Base-by-base conservation (phyloP, 2,329 filamentous ascomycete genomes). In the Colletotrichum cordylinicola region DNA sequence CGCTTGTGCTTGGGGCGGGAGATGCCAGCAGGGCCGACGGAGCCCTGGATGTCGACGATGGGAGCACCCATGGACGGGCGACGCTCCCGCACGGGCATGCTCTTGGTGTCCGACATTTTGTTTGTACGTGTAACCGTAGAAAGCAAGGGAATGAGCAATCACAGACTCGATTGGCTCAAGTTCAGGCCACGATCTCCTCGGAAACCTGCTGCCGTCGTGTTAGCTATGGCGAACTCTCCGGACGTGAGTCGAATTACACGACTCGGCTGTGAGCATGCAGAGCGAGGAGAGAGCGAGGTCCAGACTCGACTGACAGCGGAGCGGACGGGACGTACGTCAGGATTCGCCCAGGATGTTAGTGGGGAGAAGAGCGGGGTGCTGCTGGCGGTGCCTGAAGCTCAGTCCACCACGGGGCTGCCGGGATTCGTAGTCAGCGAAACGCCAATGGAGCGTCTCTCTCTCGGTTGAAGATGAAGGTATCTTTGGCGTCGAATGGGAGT, bases 1-100 rank as follows among this genome's bases (percentile, higher is more conserved):
- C 97, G 92, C 90, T 95, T 98, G 88, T 99, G 97, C 88, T 98
- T 99, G 61, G 97, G 97, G 77, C 97, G 91, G 31, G 91, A 92
- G 86, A 94, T 93, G 83, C 98, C 96, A 56, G 93, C 93, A 55
- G 96, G 95, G n/a, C 94, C 94, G 73, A 98, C 92, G 21, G 95
- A 93, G 78, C 96, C 96, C 84, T 95, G 90, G 77, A 98, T 93
- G 83, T 98, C 95, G 78, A 94, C 92, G 80, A 98, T 93, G 62
- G 96, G 96, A 80, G 95, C 95, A 79, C 94, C 92, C 74, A 91
- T 93, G 24, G 95, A 98, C 74, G 94, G 95, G 79, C 92, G 94
- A 80, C 96, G 93, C 89, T 98, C 93, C 79, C 95, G 91, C 55
- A 87, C 86, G 68, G 90, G 88, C 67, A 91, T 66, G 55, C 80